Conservation (phyloP, 139 green algal genomes). For the Coelastrella sp. region DNA sequence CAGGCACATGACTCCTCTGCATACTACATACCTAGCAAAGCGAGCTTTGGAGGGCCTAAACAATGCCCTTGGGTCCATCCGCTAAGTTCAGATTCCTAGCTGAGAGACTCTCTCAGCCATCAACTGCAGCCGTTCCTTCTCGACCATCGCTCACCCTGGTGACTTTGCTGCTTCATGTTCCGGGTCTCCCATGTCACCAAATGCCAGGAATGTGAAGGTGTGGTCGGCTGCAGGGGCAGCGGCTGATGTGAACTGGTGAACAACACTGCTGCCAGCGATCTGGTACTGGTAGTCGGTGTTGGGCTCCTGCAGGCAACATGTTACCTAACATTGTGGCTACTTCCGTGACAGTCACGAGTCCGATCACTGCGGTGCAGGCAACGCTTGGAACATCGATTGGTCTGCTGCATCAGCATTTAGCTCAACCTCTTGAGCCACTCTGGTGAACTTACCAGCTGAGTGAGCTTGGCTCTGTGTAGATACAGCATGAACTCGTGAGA, state of each 20-base stretch:
- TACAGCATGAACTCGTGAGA: slow-evolving; percentile 50
- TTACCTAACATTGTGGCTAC: no score
- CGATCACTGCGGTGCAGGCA: no score
- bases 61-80: no score
- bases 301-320: slow-evolving; percentile 38
- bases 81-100: no score
- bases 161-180: slow-evolving; percentile 49
- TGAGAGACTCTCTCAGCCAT: no score
- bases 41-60: no score
- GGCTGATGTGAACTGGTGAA: slow-evolving; percentile 54
- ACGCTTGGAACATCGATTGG: no score
- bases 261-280: neutral
- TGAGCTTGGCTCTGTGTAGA: slow-evolving; percentile 64
- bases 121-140: no score
- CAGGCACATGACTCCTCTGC: neutral
- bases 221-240: slow-evolving; percentile 25
- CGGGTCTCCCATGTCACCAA: slow-evolving; percentile 82
- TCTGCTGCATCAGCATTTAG: no score
- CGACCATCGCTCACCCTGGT: slow-evolving; percentile 45
- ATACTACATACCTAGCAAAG: no score
- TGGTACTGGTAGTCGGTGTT: slow-evolving; percentile 51
- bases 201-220: slow-evolving; percentile 78
- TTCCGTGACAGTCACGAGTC: no score
- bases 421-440: no score
- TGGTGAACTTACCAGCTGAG: slow-evolving; percentile 43